These are phyloP conservation scores for Cytospora paraplurivora DNA, from an alignment of 2,329 filamentous ascomycete species.

Conservation along the genomic window DNA sequence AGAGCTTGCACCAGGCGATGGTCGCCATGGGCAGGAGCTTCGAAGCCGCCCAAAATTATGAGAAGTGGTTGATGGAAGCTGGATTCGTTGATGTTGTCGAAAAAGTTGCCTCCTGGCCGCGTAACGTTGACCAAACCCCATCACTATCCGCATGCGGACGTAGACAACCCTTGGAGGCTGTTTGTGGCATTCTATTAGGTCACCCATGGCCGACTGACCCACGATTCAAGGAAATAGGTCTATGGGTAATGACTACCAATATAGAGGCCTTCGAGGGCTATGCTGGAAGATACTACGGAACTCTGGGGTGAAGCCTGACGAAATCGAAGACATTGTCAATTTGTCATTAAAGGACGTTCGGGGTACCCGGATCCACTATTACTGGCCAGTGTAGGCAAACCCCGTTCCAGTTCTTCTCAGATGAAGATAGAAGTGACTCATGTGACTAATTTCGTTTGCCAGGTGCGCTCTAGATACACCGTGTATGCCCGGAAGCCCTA, in stretches of 20 bases:
- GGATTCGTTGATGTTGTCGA: slow-evolving; percentile 38
- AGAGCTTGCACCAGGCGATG: slow-evolving; percentile 14
- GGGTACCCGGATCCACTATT: slow-evolving; percentile 7
- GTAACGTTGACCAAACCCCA: not conserved
- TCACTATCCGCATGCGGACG: not conserved
- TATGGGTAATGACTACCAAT: slow-evolving; percentile 37
- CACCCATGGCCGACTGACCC: slow-evolving; percentile 37
- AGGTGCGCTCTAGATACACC: slow-evolving; percentile 28
- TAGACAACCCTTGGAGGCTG: not conserved
- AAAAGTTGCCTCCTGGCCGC: slow-evolving; percentile 22
- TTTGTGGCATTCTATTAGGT: slow-evolving; percentile 14
- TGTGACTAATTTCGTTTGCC: slow-evolving; percentile 29
- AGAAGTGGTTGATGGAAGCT: slow-evolving; percentile 34
- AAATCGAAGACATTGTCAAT: slow-evolving; percentile 34
- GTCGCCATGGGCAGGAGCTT: slow-evolving; percentile 29
- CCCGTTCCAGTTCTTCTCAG: not conserved
- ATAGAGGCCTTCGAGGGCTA: slow-evolving; percentile 35
- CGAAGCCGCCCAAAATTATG: slow-evolving; percentile 29
- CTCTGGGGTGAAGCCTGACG: slow-evolving; percentile 33
- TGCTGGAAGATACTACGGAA: slow-evolving; percentile 35
- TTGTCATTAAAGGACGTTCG: slow-evolving; percentile 31
- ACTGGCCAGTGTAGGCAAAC: slow-evolving; percentile 3
- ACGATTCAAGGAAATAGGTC: slow-evolving; percentile 35
- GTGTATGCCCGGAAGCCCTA: slow-evolving; percentile 30
- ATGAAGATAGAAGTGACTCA: not conserved